Base-by-base conservation (phyloP, 345 rosid species). In the Citrus unshiu region DNA sequence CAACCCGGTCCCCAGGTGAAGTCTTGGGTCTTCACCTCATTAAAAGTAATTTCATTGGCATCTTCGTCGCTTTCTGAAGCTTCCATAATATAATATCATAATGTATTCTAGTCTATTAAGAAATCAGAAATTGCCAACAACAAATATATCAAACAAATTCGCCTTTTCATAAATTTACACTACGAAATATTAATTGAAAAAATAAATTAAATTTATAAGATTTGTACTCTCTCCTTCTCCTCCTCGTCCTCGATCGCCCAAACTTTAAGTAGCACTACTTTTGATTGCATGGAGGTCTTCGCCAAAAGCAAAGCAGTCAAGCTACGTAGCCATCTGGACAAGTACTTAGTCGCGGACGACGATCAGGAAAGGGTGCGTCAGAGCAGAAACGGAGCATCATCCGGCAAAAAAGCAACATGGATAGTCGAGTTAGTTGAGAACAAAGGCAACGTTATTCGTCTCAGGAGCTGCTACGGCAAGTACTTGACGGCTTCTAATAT, bases 251-350 rank as follows among this genome's bases (percentile, higher is more conserved):
- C 18, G 1, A 46, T 46, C 51, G 51, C 51, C 51, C 51, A 46
- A 46, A 46, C 51, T 12, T 12, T 12, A 14, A 32, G 74, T 54
- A 29, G 60, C 73, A 49, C 4, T 32, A 32, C 73, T 57, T 32
- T 29, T 69, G 22, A 27, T 25, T 67, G 54, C 58, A 54, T 12
- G 99, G 99, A 96, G 82, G 21, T 91, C 7, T 91, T 96, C 77
- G 81, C 85, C 63, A 87, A 94, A 74, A 78, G 93, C 3, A 86
- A 82, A 81, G 91, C 82, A 14, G 91, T 94, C 9, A 94, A 86
- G 86, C 86, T 96, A 79, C 87, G 94, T 14, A 88, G 97, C 89
- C 98, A 94, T 85, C 93, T 90, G 1, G 93, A 89, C 66, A 96
- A 96, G 83, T 94, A 92, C 82, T 54, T 96, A 10, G 83, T 91